These are phyloP conservation scores for Colletotrichum horii DNA, from an alignment of 2,329 filamentous ascomycete species.

Conservation along the genomic window DNA sequence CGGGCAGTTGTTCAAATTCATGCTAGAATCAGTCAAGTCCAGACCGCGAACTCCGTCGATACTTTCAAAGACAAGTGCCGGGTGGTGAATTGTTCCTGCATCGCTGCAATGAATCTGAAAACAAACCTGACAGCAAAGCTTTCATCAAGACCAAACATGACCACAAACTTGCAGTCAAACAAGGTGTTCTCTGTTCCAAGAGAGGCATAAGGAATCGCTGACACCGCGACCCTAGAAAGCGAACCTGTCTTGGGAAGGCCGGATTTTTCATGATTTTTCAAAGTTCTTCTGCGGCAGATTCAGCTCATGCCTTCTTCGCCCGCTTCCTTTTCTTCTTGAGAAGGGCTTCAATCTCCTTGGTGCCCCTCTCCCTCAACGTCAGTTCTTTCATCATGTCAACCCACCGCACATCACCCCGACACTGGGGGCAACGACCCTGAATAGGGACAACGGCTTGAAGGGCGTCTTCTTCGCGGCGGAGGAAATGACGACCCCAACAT, in stretches of 20 bases:
- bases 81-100: not conserved
- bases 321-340: conserved; percentile 44
- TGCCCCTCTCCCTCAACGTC: conserved; percentile 73
- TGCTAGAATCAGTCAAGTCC: not conserved
- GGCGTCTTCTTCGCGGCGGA: conserved; percentile 37
- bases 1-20: not conserved
- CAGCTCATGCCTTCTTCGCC: conserved; percentile 25
- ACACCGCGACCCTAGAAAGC: not conserved
- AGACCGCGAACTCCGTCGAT: not conserved
- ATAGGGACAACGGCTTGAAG: conserved; percentile 66
- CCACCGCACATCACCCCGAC: conserved; percentile 70
- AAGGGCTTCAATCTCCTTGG: conserved; percentile 72
- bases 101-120: not conserved
- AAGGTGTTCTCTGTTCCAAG: not conserved
- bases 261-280: not conserved
- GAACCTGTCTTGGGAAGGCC: not conserved
- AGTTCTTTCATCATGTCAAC: conserved; percentile 81
- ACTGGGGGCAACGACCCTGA: conserved; percentile 74
- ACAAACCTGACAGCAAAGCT: not conserved
- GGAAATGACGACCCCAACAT: conserved; percentile 62
- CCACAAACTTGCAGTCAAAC: not conserved
- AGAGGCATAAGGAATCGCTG: not conserved
- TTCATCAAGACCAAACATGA: not conserved
- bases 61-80: not conserved
- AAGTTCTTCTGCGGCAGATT: not conserved